These are phyloP conservation scores for Penicillium frequentans DNA, from an alignment of 2,329 filamentous ascomycete species.

Conservation along the genomic window DNA sequence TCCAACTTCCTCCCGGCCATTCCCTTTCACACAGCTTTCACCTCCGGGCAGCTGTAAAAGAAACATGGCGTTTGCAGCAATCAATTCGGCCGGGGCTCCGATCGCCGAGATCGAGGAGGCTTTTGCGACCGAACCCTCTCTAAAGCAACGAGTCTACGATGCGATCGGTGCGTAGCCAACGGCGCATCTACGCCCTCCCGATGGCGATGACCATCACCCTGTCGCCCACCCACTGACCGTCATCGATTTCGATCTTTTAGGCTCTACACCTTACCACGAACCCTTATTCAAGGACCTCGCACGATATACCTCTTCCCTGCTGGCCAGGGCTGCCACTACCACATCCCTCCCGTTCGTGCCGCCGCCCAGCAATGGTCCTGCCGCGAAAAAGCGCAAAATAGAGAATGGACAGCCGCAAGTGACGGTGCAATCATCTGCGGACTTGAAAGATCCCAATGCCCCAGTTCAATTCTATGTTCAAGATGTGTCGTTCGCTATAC, in stretches of 20 bases:
- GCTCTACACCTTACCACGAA: constrained; percentile 37
- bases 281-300: constrained; percentile 53
- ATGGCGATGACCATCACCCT: constrained; percentile 1
- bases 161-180: constrained; percentile 40
- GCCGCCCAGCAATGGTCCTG: constrained; percentile 32
- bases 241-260: constrained; percentile 23
- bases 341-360: constrained; percentile 27
- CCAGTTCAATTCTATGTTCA: constrained; percentile 48
- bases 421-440: constrained; percentile 30
- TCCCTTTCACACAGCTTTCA: constrained; percentile 11
- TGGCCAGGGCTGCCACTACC: constrained; percentile 31
- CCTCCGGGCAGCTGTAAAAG: constrained; percentile 19
- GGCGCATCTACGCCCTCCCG: constrained; percentile 9
- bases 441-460: constrained; percentile 33
- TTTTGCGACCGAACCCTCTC: constrained; percentile 39
- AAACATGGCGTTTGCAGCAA: constrained; percentile 41
- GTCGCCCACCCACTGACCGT: constrained; percentile 13
- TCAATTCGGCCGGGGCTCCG: constrained; percentile 26
- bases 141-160: constrained; percentile 45
- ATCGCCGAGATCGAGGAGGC: constrained; percentile 41
- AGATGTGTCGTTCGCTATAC: constrained; percentile 62
- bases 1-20: constrained; percentile 12
- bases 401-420: constrained; percentile 36
- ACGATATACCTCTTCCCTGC: constrained; percentile 43
- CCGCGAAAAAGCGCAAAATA: constrained; percentile 52